Evolutionary conservation across 257 asterid genomes (phyloP).

Genomic region (Verbascum thapsus): DNA sequence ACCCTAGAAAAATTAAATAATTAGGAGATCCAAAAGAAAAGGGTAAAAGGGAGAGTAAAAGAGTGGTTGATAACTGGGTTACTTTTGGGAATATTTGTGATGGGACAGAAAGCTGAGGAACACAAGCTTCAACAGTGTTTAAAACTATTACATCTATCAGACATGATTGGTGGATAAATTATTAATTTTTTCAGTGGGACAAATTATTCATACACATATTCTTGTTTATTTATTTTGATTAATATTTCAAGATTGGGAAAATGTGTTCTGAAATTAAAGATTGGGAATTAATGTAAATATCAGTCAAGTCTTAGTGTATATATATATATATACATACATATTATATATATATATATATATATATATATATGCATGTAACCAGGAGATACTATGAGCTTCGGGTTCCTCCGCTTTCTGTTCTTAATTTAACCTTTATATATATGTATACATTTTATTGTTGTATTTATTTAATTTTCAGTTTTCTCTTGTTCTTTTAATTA

Average conservation of each 20-base stretch:
- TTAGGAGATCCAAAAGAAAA: conserved; percentile 18
- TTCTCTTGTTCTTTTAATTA: too few species aligned
- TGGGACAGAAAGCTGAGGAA: conserved; percentile 90
- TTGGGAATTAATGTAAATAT: too few species aligned
- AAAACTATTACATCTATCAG: conserved; percentile 46
- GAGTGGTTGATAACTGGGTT: too few species aligned
- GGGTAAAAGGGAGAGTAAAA: conserved; percentile 6
- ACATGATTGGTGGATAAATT: conserved; percentile 67
- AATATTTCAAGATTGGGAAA: conserved; percentile 7
- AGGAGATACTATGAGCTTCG: conserved; percentile 24
- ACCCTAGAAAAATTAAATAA: conserved; percentile 22
- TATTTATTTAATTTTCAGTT: not conserved
- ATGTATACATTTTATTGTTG: not conserved
- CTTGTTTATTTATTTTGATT: not conserved
- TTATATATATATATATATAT: not conserved
- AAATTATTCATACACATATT: too few species aligned
- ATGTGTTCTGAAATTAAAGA: conserved; percentile 16
- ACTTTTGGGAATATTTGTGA: too few species aligned
- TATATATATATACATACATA: too few species aligned
- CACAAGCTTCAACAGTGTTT: conserved; percentile 65
- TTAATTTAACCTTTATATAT: not conserved
- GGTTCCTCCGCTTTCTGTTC: conserved; percentile 56
- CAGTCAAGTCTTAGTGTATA: too few species aligned
- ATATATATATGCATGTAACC: conserved; percentile 14
- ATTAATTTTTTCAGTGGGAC: conserved; percentile 44